phyloP scores from a whole-genome alignment of 2,329 filamentous ascomycete species.

The Tolypocladium ophioglossoides region DNA sequence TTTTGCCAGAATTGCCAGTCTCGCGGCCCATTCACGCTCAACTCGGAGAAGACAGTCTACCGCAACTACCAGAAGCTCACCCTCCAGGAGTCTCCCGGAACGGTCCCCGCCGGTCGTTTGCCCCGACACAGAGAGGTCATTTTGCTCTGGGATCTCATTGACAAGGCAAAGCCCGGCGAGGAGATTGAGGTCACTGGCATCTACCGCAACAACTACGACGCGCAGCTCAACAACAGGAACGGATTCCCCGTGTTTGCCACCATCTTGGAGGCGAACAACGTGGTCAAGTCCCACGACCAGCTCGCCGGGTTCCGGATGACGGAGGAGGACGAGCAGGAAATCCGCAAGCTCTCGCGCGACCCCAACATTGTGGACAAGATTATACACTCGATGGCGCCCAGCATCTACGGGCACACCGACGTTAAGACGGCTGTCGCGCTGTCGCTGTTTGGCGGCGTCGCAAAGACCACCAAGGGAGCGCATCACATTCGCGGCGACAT shows the following conservation, averaged over 20 bases:
- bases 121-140: slow-evolving; percentile 92
- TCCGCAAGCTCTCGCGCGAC: slow-evolving; percentile 78
- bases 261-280: slow-evolving; percentile 92
- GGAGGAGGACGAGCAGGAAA: slow-evolving; percentile 87
- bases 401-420: slow-evolving; percentile 92
- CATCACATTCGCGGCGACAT: slow-evolving; percentile 94
- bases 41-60: slow-evolving; percentile 96
- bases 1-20: slow-evolving; percentile 97
- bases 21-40: slow-evolving; percentile 85
- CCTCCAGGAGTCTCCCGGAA: slow-evolving; percentile 92
- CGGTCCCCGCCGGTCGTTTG: slow-evolving; percentile 88
- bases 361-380: slow-evolving; percentile 90
- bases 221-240: slow-evolving; percentile 95
- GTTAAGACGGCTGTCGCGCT: slow-evolving; percentile 95
- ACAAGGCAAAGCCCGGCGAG: slow-evolving; percentile 92
- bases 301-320: slow-evolving; percentile 92
- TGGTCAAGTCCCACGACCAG: slow-evolving; percentile 95
- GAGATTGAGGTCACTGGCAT: slow-evolving; percentile 96
- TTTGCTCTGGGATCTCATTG: slow-evolving; percentile 92
- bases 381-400: slow-evolving; percentile 85
- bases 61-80: slow-evolving; percentile 98
- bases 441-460: slow-evolving; percentile 88
- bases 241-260: slow-evolving; percentile 98
- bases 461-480: slow-evolving; percentile 79
- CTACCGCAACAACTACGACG: slow-evolving; percentile 97